A percentile compares a stretch with the other conserved stretches of the same genome.
Evolutionary conservation across 2,329 filamentous ascomycete genomes (phyloP).

Genomic region (Xylaria sp.): DNA sequence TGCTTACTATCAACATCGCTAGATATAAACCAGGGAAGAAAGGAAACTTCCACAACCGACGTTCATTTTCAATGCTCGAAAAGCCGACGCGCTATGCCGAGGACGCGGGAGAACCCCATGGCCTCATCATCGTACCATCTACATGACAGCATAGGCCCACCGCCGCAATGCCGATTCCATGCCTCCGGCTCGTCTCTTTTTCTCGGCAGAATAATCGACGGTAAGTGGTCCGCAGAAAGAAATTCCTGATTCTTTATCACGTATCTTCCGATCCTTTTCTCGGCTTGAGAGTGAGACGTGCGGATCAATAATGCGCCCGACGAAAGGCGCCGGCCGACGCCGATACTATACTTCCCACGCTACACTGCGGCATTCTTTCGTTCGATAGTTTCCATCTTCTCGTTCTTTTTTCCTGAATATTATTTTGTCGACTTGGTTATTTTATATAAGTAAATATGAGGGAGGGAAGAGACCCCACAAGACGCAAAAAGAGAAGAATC

Average conservation of each 20-base stretch:
- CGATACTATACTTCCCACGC: not conserved
- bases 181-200: not conserved
- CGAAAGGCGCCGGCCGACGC: not conserved
- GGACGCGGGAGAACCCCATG: conserved; percentile 1
- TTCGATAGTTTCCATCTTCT: not conserved
- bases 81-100: not conserved
- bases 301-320: conserved; percentile 15
- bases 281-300: not conserved
- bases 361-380: not conserved
- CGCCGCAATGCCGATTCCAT: not conserved
- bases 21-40: too few species aligned
- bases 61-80: not conserved
- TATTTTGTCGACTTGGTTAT: not conserved
- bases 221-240: too few species aligned
- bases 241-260: not conserved
- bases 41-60: not conserved
- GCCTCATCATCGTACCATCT: conserved; percentile 28
- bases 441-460: not conserved
- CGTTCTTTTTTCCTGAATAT: not conserved
- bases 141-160: conserved; percentile 12
- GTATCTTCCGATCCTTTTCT: not conserved
- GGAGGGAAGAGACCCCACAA: not conserved
- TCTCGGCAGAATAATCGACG: not conserved
- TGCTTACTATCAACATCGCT: too few species aligned
- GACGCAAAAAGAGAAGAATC: not conserved